A percentile compares a stretch with the other conserved stretches of the same genome.
These are phyloP conservation scores for Plantago ovata DNA, from an alignment of 257 asterid genomes.

Conservation along the genomic window DNA sequence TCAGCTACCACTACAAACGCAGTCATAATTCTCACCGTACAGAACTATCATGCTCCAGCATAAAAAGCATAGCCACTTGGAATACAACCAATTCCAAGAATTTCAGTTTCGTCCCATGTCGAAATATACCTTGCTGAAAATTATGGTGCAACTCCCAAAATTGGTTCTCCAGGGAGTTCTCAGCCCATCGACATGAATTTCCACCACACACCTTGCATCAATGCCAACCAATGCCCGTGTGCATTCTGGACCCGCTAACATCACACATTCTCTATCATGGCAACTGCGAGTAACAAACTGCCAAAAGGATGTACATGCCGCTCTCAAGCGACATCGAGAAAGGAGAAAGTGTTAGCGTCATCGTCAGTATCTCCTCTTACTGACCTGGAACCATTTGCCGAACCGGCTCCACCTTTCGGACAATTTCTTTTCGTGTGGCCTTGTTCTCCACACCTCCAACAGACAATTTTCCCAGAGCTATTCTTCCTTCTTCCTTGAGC, in stretches of 20 bases:
- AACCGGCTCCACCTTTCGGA: conserved; percentile 3
- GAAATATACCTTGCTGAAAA: too few species aligned
- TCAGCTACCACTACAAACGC: neutral
- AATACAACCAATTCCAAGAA: neutral
- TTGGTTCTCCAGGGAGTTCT: too few species aligned
- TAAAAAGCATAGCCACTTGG: neutral
- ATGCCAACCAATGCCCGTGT: conserved; percentile 8
- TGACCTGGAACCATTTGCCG: neutral
- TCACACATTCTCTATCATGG: neutral
- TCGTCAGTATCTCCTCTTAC: neutral
- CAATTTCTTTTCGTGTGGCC: conserved; percentile 1
- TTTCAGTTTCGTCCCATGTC: too few species aligned
- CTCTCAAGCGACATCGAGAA: too few species aligned
- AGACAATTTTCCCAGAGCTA: neutral
- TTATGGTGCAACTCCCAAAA: too few species aligned
- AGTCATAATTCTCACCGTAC: too few species aligned
- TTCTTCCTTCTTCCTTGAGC: conserved; percentile 5
- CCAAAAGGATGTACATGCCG: neutral
- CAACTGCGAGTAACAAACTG: neutral
- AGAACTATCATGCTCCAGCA: conserved; percentile 12
- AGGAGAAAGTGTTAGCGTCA: neutral
- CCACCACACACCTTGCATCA: conserved; percentile 8
- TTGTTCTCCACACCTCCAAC: neutral
- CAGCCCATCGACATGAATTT: conserved; percentile 7
- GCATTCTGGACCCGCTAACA: conserved; percentile 1